These are phyloP conservation scores for Neurospora sp. DNA, from an alignment of 495 filamentous ascomycete genomes.

Conservation along the genomic window DNA sequence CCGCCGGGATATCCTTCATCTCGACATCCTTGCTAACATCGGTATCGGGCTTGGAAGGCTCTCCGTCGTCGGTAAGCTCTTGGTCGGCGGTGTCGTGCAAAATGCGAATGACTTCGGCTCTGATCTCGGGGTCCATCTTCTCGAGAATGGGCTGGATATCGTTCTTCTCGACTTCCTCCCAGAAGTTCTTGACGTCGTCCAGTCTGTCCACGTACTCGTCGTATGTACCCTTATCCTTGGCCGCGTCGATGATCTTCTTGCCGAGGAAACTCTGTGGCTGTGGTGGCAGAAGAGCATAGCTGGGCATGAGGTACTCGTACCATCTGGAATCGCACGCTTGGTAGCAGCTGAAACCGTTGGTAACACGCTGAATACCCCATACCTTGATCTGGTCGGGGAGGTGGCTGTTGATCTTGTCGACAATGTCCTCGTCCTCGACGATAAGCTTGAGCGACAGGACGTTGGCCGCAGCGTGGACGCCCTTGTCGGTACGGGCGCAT, in stretches of 20 bases:
- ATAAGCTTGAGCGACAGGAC: constrained; percentile 93
- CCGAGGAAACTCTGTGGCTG: constrained; percentile 79
- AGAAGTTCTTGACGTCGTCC: constrained; percentile 68
- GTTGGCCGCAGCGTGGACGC: constrained; percentile 94
- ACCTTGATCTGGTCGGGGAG: constrained; percentile 82
- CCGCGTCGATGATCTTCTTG: constrained; percentile 61
- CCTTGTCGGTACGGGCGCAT: constrained; percentile 94
- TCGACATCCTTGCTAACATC: constrained; percentile 5
- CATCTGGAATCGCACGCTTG: constrained; percentile 85
- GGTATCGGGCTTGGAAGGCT: constrained; percentile 1
- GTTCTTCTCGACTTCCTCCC: constrained; percentile 67
- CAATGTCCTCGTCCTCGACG: constrained; percentile 77
- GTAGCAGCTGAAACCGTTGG: constrained; percentile 81
- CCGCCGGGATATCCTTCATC: constrained; percentile 4
- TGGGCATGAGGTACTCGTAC: constrained; percentile 94
- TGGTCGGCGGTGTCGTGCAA: constrained; percentile 27
- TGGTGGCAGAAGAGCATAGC: constrained; percentile 81
- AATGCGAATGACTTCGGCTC: constrained; percentile 31
- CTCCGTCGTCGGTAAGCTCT: constrained; percentile 13
- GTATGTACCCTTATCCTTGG: constrained; percentile 58
- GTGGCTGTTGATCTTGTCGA: constrained; percentile 80
- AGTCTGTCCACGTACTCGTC: constrained; percentile 59
- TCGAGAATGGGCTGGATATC: constrained; percentile 65
- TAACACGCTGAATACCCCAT: constrained; percentile 83
- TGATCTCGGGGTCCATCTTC: constrained; percentile 30